phyloP scores from a whole-genome alignment of 371 early-diverging fungal species.

The Gilbertella persicaria region DNA sequence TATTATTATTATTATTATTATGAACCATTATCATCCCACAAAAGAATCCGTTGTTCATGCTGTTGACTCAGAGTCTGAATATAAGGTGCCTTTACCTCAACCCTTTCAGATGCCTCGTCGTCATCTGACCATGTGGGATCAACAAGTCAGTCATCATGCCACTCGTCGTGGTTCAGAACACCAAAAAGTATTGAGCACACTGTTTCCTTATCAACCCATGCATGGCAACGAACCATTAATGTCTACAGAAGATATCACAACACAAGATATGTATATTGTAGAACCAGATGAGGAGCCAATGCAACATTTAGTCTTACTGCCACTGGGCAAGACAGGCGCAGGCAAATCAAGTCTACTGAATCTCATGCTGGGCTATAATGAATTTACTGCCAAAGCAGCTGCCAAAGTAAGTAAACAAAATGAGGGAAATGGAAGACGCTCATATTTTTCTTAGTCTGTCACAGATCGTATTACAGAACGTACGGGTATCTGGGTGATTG shows the following conservation, averaged over 20 bases:
- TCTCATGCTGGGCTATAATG: slow-evolving; percentile 46
- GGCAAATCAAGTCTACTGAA: slow-evolving; percentile 58
- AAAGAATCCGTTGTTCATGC: neutral
- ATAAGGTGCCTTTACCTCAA: slow-evolving; percentile 10
- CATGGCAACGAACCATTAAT: slow-evolving; percentile 3
- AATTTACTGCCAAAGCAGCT: slow-evolving; percentile 48
- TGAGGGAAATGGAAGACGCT: neutral
- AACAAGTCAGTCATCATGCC: neutral
- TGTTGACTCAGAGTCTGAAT: neutral
- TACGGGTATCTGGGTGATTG: slow-evolving; percentile 48
- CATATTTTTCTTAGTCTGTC: slow-evolving; percentile 32
- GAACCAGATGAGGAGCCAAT: slow-evolving; percentile 29
- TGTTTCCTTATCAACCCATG: slow-evolving; percentile 21
- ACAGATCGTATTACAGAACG: slow-evolving; percentile 53
- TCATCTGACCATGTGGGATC: slow-evolving; percentile 11
- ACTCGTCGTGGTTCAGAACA: slow-evolving; percentile 7
- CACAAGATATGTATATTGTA: slow-evolving; percentile 6
- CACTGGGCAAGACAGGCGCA: slow-evolving; percentile 28
- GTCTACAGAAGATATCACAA: neutral
- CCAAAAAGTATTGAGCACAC: neutral
- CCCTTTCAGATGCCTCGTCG: slow-evolving; percentile 11
- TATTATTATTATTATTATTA: too few relatives aligned
- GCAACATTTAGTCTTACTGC: slow-evolving; percentile 17
- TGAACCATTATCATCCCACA: neutral
- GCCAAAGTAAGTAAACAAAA: slow-evolving; percentile 35